phyloP scores from a whole-genome alignment of 352 stramenopile genomes.

The Phytophthora aleatoria region DNA sequence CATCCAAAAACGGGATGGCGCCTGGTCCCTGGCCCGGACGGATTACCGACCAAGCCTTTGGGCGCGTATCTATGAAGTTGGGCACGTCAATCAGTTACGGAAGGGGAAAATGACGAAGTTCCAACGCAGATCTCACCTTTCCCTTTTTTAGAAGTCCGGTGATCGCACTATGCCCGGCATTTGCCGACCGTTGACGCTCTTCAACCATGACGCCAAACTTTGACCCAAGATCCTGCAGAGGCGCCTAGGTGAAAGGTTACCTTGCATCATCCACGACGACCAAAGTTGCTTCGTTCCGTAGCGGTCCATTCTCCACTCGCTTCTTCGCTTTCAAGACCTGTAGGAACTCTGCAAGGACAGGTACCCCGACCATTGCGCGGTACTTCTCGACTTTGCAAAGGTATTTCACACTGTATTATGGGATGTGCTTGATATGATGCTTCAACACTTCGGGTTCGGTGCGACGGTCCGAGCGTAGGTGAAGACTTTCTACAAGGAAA shows the following conservation, averaged over 20 bases:
- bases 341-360: conserved; percentile 3
- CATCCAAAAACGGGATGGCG: conserved; percentile 15
- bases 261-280: conserved; percentile 13
- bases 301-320: conserved; percentile 12
- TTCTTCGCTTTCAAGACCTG: conserved; percentile 20
- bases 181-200: conserved; percentile 19
- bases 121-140: conserved; percentile 13
- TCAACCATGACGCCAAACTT: conserved; percentile 24
- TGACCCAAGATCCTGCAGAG: conserved; percentile 7
- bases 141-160: conserved; percentile 11
- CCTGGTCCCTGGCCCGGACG: conserved; percentile 8
- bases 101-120: conserved; percentile 28
- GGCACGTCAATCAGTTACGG: conserved; percentile 4
- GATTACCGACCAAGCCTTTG: conserved; percentile 5
- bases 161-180: conserved; percentile 5
- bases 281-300: conserved; percentile 9
- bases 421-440: neutral
- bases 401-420: neutral
- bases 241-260: conserved; percentile 3
- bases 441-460: neutral
- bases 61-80: conserved; percentile 19
- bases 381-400: neutral
- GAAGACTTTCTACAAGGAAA: conserved; percentile 23
- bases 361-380: conserved; percentile 2
- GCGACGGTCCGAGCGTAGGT: neutral